A percentile compares a stretch with the other conserved stretches of the same genome.
Evolutionary conservation across 768 basidiomycete genomes (phyloP).

Genomic region (Podaxis carcinomalis): DNA sequence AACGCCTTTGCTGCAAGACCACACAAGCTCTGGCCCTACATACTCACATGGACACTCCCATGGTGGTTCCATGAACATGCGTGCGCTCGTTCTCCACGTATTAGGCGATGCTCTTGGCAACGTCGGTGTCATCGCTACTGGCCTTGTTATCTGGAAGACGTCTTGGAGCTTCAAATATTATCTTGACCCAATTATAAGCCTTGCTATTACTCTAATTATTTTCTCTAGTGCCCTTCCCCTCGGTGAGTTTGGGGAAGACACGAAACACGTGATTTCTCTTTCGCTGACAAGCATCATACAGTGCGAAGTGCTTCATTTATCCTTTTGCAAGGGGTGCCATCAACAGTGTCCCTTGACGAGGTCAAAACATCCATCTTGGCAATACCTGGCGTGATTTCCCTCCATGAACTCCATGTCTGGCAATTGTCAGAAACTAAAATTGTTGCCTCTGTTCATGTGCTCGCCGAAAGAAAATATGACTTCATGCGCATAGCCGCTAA

Average conservation of each 20-base stretch:
- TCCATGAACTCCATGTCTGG: conserved; percentile 98
- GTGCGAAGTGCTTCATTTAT: conserved; percentile 93
- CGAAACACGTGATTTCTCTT: too few species aligned
- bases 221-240: conserved; percentile 94
- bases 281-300: conserved; percentile 19
- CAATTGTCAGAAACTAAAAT: conserved; percentile 93
- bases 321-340: conserved; percentile 89
- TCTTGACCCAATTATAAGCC: conserved; percentile 89
- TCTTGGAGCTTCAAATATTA: conserved; percentile 84
- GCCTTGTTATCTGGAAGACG: conserved; percentile 90
- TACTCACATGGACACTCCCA: conserved; percentile 39
- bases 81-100: conserved; percentile 90
- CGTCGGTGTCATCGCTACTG: conserved; percentile 94
- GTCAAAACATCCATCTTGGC: conserved; percentile 76
- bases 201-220: conserved; percentile 94
- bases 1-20: conserved; percentile 12
- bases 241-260: conserved; percentile 38
- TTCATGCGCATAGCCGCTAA: conserved; percentile 88
- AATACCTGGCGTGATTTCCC: conserved; percentile 79
- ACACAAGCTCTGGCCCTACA: not conserved
- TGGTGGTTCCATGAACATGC: conserved; percentile 94
- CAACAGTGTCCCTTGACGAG: conserved; percentile 84
- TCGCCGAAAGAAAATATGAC: conserved; percentile 74
- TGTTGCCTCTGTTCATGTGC: conserved; percentile 94
- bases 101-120: conserved; percentile 97